Percentiles rank a stretch among this genome's conserved stretches.
Evolutionary conservation across 164 flowering plant species (phyloP).

Genomic region (Macadamia integrifolia): DNA sequence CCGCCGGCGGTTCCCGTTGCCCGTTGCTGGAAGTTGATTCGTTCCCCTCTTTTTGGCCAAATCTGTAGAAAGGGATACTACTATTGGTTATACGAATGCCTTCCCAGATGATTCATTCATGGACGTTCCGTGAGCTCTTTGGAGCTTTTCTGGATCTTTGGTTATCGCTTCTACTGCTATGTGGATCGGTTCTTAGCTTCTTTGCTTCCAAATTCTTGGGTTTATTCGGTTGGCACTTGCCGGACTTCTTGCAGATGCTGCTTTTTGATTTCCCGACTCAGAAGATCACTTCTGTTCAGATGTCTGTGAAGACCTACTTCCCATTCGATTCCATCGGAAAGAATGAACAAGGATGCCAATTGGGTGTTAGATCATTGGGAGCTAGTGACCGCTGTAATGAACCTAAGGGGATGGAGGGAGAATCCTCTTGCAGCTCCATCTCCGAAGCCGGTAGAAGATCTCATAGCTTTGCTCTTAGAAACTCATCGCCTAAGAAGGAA

Average conservation of each 20-base stretch:
- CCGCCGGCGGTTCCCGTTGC: too few species aligned
- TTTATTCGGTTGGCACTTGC: slow-evolving; percentile 60
- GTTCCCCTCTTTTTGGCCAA: too few species aligned
- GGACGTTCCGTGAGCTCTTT: slow-evolving; percentile 61
- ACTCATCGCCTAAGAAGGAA: neutral
- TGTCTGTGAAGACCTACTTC: slow-evolving; percentile 36
- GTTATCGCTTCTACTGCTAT: slow-evolving; percentile 56
- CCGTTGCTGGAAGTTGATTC: too few species aligned
- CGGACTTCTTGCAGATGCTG: slow-evolving; percentile 56
- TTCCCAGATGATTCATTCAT: slow-evolving; percentile 40
- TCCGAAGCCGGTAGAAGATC: slow-evolving; percentile 23
- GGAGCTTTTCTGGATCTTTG: slow-evolving; percentile 83
- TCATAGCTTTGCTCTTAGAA: slow-evolving; percentile 10
- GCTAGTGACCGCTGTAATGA: slow-evolving; percentile 15
- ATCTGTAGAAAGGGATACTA: neutral
- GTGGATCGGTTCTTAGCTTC: slow-evolving; percentile 58
- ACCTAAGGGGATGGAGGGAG: slow-evolving; percentile 34
- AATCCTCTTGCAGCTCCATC: slow-evolving; percentile 42
- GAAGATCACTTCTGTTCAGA: slow-evolving; percentile 49
- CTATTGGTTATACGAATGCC: slow-evolving; percentile 20
- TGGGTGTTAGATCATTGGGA: slow-evolving; percentile 9
- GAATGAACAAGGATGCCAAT: slow-evolving; percentile 9
- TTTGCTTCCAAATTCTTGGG: slow-evolving; percentile 50
- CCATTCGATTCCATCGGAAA: slow-evolving; percentile 50
- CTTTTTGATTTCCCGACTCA: slow-evolving; percentile 44